A percentile compares a stretch with the other conserved stretches of the same genome.
phyloP scores from a whole-genome alignment of 1,139 yeast species.

The Debaryomyces udenii region DNA sequence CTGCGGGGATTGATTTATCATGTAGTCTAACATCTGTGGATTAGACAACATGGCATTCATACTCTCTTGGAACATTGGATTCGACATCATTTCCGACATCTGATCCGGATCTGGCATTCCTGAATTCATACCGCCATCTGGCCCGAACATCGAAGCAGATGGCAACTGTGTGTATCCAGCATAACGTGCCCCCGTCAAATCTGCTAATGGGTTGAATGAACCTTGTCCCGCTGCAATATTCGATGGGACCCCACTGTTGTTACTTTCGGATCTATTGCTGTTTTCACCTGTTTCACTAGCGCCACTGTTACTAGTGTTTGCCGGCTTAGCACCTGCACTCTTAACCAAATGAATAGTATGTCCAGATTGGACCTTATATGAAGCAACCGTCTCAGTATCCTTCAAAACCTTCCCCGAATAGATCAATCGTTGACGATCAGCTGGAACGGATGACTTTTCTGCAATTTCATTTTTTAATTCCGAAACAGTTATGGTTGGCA shows the following conservation, averaged over 20 bases:
- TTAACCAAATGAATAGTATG: slow-evolving; percentile 89
- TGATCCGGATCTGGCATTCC: slow-evolving; percentile 76
- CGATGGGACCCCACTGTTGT: slow-evolving; percentile 54
- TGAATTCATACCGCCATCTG: slow-evolving; percentile 85
- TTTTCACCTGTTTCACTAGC: slow-evolving; percentile 23
- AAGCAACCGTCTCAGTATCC: slow-evolving; percentile 71
- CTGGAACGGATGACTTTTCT: slow-evolving; percentile 62
- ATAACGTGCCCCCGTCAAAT: slow-evolving; percentile 90
- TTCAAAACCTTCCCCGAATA: slow-evolving; percentile 93
- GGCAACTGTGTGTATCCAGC: slow-evolving; percentile 93
- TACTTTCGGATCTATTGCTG: slow-evolving; percentile 18
- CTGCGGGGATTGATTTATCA: slow-evolving; percentile 84
- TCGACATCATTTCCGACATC: slow-evolving; percentile 70
- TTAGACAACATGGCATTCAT: slow-evolving; percentile 78
- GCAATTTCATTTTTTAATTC: slow-evolving; percentile 73
- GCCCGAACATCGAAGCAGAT: slow-evolving; percentile 86
- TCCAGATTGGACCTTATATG: slow-evolving; percentile 81
- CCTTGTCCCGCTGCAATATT: slow-evolving; percentile 88
- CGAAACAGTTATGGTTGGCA: slow-evolving; percentile 57
- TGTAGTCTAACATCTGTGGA: slow-evolving; percentile 80
- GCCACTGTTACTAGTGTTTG: slow-evolving; percentile 24
- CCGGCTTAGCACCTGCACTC: slow-evolving; percentile 45
- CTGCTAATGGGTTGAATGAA: slow-evolving; percentile 87
- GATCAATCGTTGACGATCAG: slow-evolving; percentile 80
- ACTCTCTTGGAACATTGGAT: slow-evolving; percentile 78